These are phyloP conservation scores for Citropsis articulata DNA, from an alignment of 345 rosid species.

Conservation along the genomic window DNA sequence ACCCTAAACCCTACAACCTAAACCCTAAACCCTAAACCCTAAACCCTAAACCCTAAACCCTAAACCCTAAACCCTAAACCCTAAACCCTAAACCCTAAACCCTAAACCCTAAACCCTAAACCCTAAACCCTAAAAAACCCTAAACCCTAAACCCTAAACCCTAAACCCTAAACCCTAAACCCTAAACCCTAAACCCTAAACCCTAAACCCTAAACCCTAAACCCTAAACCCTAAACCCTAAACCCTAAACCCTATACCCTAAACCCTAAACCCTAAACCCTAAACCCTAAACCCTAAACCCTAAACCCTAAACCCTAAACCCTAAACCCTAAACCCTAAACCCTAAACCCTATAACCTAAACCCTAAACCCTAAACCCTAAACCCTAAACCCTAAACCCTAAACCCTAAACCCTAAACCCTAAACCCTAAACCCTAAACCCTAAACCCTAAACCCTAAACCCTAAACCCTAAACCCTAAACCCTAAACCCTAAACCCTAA, in stretches of 20 bases:
- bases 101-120: neutral
- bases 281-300: no score
- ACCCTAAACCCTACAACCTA: neutral
- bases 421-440: no score
- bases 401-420: no score
- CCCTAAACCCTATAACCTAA: no score
- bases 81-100: neutral
- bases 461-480: neutral
- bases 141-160: neutral
- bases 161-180: neutral
- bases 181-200: neutral
- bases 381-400: no score
- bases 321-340: no score
- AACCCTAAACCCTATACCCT: no score
- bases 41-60: neutral
- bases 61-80: neutral
- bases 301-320: no score
- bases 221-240: no score
- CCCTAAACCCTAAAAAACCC: neutral
- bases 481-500: neutral
- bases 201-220: no score
- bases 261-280: no score
- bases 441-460: neutral
- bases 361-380: no score
- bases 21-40: neutral